These are phyloP conservation scores for Sarocladium strictum DNA, from an alignment of 2,329 filamentous ascomycete genomes.

Conservation along the genomic window DNA sequence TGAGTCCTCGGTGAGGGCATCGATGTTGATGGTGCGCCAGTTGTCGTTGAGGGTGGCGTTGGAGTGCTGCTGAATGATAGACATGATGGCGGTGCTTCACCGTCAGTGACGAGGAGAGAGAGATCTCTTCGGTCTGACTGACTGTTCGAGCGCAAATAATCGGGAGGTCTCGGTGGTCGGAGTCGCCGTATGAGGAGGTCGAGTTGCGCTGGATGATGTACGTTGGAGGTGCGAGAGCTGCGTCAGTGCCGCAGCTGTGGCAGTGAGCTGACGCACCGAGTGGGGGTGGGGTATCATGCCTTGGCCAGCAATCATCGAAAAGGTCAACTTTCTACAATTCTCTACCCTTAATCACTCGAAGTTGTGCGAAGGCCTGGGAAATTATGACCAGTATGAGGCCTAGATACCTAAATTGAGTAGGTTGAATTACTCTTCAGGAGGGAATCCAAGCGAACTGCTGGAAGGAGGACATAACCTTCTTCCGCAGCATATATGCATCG, in stretches of 20 bases:
- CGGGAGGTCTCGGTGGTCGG: neutral
- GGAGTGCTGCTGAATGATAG: conserved; percentile 61
- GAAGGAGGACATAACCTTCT: neutral
- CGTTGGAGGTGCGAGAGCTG: neutral
- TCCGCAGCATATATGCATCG: no score
- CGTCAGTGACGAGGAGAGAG: neutral
- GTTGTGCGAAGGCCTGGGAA: no score
- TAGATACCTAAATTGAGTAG: no score
- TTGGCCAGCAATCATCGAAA: no score
- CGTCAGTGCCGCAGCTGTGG: conserved; percentile 5
- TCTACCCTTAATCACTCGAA: no score
- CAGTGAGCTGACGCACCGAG: conserved; percentile 4
- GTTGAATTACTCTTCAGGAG: no score
- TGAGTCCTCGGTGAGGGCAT: conserved; percentile 84
- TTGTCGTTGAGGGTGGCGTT: conserved; percentile 54
- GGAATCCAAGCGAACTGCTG: neutral
- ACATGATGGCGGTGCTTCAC: conserved; percentile 37
- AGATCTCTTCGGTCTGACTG: neutral
- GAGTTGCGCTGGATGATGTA: neutral
- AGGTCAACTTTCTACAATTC: no score
- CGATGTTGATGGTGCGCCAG: conserved; percentile 90
- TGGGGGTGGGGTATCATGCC: conserved; percentile 1
- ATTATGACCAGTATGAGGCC: no score
- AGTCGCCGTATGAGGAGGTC: neutral
- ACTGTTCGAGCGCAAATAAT: neutral